Evolutionary conservation across 1,139 yeast species (phyloP), one percentile per base, ranked within the genome.

Genomic region (Yamadazyma mexicana): DNA sequence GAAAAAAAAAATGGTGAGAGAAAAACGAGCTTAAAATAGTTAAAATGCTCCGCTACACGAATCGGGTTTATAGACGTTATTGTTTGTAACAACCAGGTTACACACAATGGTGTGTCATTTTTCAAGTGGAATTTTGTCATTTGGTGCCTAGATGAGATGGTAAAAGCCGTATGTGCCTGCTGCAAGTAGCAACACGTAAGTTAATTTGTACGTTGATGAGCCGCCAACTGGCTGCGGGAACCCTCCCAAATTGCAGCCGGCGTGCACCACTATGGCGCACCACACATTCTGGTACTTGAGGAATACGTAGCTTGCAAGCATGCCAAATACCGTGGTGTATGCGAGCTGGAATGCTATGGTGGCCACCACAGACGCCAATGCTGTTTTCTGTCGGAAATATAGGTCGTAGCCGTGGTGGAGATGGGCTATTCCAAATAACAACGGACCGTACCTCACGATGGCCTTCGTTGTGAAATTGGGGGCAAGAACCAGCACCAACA

Each of bases 401-500:
- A 78, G 53, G 44, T 81, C 87, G 49, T 72, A 73, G 1, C 82
- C 95, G 59, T 92, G 98, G 57, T 92, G 96, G 15, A 86, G 44
- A 61, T 92, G 99, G 0, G 98, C 97, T n/a, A 87, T 55, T 1
- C 96, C 96, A 65, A 92, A 92, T 47, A 82, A 74, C 16, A 83
- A 54, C 0, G 97, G 96, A 2, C 91, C 73, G 20, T 62, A 59
- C 37, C 61, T 54, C 2, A 79, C 55, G 26, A 70, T 54, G 11
- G 56, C 42, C 7, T n/a, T 8, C 7, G 44, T 46, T 11, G 49
- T 40, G 23, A 65, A 46, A 12, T 18, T 52, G 47, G 4, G 47
- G 44, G 57, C 49, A 39, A 67, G 64, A 6, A 74, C 58, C 8
- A 75, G 69, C 17, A 83, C 50, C 2, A 85, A 63, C 34, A 84